Conservation (phyloP, 1,139 yeast genomes). For the Barnettozyma hawaiiensis region DNA sequence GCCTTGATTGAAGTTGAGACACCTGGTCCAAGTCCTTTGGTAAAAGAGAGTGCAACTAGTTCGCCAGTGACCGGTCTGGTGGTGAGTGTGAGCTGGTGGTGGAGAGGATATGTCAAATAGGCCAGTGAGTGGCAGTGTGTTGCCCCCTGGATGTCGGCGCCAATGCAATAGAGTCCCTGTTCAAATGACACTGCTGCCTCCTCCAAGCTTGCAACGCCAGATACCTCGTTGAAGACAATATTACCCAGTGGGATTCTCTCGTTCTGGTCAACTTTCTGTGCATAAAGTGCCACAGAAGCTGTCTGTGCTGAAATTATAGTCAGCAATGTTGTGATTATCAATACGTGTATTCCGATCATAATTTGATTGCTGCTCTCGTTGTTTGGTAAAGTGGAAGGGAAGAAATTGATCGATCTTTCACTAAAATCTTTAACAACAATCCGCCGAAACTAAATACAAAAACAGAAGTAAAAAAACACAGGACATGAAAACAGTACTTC, state of each 20-base stretch:
- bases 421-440: no score
- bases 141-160: constrained; percentile 15
- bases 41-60: constrained; percentile 10
- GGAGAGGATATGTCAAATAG: constrained; percentile 10
- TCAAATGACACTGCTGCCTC: constrained; percentile 2
- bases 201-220: constrained; percentile 1
- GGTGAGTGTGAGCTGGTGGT: constrained; percentile 11
- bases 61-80: constrained; percentile 15
- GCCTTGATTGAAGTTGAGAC: constrained; percentile 10
- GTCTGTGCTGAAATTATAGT: background rate
- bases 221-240: constrained; percentile 1
- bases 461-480: no score
- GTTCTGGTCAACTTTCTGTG: constrained; percentile 1
- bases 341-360: background rate
- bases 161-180: constrained; percentile 19
- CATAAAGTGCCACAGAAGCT: constrained; percentile 5
- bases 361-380: no score
- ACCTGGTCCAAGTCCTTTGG: constrained; percentile 6
- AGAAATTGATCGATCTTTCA: no score
- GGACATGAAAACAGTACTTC: constrained; percentile 1
- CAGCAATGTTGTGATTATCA: background rate
- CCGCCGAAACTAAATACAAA: no score
- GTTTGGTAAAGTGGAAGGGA: no score
- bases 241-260: constrained; percentile 1
- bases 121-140: constrained; percentile 15